A percentile compares a stretch with the other conserved stretches of the same genome.
Evolutionary conservation across 192 early-diverging fungal species (phyloP).

Genomic region (Linderina pennispora): DNA sequence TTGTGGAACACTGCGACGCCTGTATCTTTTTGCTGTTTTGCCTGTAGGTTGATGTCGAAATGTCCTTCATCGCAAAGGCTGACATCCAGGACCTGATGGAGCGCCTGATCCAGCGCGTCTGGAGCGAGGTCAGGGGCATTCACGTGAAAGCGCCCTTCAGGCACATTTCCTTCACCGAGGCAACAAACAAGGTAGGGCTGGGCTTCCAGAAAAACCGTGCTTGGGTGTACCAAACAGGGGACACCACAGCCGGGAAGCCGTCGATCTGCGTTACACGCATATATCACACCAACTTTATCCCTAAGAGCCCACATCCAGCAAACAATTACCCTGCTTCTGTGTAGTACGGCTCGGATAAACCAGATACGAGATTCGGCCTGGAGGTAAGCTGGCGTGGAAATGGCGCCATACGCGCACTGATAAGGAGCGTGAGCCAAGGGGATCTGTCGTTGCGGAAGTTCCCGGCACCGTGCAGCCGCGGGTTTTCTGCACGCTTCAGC

Average conservation of each 20-base stretch:
- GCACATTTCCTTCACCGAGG: constrained; percentile 73
- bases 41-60: constrained; percentile 79
- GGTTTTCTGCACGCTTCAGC: too few species aligned
- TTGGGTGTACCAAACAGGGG: too few species aligned
- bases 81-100: constrained; percentile 75
- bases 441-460: too few species aligned
- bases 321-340: too few species aligned
- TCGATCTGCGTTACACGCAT: too few species aligned
- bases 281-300: too few species aligned
- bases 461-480: too few species aligned
- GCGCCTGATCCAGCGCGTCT: constrained; percentile 59
- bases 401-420: background rate
- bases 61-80: constrained; percentile 69
- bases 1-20: too few species aligned
- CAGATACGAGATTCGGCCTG: constrained; percentile 77
- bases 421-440: background rate
- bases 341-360: constrained; percentile 85
- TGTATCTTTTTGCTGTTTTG: too few species aligned
- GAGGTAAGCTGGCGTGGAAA: constrained; percentile 41
- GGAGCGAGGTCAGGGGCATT: constrained; percentile 50
- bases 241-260: too few species aligned
- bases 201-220: too few species aligned
- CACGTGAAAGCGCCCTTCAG: constrained; percentile 58
- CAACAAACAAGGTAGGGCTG: constrained; percentile 59
- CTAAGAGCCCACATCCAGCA: too few species aligned